phyloP scores from a whole-genome alignment of 2,329 filamentous ascomycete genomes.

The Corniculantispora saksenae region DNA sequence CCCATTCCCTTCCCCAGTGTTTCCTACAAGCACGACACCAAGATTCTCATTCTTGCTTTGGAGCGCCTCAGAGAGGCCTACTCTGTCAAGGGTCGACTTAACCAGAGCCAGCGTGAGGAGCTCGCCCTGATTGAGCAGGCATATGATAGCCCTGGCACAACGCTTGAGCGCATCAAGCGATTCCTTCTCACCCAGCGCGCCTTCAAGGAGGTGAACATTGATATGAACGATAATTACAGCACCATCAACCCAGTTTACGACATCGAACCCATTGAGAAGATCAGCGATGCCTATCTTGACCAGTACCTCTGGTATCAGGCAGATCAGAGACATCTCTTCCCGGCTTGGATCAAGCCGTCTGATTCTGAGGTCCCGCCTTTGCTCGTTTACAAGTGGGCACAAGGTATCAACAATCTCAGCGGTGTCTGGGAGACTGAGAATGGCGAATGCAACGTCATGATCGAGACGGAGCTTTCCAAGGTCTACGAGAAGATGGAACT shows the following conservation, averaged over 20 bases:
- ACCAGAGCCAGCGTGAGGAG: constrained; percentile 97
- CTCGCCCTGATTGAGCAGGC: constrained; percentile 96
- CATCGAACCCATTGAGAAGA: constrained; percentile 98
- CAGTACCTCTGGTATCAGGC: constrained; percentile 99
- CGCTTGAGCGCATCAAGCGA: constrained; percentile 92
- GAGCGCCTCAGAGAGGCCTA: constrained; percentile 94
- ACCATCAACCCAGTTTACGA: constrained; percentile 99
- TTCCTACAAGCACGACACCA: constrained; percentile 99
- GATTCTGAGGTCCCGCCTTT: constrained; percentile 96
- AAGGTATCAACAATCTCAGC: constrained; percentile 97
- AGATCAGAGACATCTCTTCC: constrained; percentile 94
- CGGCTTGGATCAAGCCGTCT: constrained; percentile 98
- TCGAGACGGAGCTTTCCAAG: constrained; percentile 97
- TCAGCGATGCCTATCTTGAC: constrained; percentile 96
- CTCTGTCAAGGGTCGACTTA: constrained; percentile 93
- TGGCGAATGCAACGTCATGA: constrained; percentile 97
- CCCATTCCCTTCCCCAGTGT: constrained; percentile 98
- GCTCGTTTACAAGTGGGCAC: constrained; percentile 97
- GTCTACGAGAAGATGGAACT: constrained; percentile 99
- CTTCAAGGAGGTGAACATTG: constrained; percentile 98
- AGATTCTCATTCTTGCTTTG: constrained; percentile 93
- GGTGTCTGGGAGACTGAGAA: constrained; percentile 93
- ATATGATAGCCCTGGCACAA: constrained; percentile 96
- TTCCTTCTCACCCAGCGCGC: constrained; percentile 95
- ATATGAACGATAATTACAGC: constrained; percentile 99